phyloP scores from a whole-genome alignment of 345 rosid genomes.

The Populus euphratica region DNA sequence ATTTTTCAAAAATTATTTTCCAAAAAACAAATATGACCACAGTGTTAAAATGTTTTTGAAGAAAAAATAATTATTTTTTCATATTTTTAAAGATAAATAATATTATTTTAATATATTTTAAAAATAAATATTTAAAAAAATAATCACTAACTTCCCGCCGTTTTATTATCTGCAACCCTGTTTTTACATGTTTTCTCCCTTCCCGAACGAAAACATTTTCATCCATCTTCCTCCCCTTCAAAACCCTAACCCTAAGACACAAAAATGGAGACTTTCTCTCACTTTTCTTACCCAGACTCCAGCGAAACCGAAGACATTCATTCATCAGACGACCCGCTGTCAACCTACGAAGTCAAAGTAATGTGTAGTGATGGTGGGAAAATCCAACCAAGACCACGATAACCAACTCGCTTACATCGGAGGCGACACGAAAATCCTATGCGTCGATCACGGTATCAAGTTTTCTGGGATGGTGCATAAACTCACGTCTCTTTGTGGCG shows the following conservation, averaged over 20 bases:
- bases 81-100: no score
- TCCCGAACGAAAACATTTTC: background rate
- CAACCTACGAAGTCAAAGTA: constrained; percentile 39
- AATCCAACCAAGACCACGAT: constrained; percentile 62
- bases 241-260: constrained; percentile 16
- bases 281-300: constrained; percentile 55
- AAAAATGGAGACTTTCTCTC: constrained; percentile 45
- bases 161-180: no score
- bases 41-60: no score
- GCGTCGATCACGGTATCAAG: constrained; percentile 47
- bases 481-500: constrained; percentile 38
- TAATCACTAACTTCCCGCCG: no score
- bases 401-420: constrained; percentile 53
- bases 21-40: no score
- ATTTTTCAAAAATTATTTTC: no score
- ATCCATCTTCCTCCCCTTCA: background rate
- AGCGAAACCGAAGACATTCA: constrained; percentile 58
- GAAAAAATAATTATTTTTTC: no score
- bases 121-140: no score
- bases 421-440: constrained; percentile 62
- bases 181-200: background rate
- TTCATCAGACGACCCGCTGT: constrained; percentile 40
- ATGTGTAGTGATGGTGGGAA: constrained; percentile 71
- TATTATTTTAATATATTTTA: no score
- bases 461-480: constrained; percentile 35